These are phyloP conservation scores for Psilocybe azurescens DNA, from an alignment of 768 basidiomycete genomes.

Conservation along the genomic window DNA sequence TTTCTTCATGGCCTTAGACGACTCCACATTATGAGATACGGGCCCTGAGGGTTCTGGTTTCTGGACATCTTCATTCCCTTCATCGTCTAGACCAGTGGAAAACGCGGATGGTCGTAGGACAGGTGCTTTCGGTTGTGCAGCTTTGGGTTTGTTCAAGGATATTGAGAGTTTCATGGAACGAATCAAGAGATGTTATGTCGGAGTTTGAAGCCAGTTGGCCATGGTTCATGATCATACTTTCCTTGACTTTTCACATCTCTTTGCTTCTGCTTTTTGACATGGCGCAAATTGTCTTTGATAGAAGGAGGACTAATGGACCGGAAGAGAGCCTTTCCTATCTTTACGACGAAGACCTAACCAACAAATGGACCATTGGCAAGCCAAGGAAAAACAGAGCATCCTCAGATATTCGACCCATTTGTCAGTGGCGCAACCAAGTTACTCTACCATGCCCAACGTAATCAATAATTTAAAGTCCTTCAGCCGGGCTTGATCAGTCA, in stretches of 20 bases:
- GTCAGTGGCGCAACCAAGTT: slow-evolving; percentile 48
- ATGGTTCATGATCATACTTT: too few species aligned
- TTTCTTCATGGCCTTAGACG: slow-evolving; percentile 71
- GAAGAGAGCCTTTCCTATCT: slow-evolving; percentile 78
- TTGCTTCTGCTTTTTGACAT: slow-evolving; percentile 26
- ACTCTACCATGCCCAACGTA: slow-evolving; percentile 13
- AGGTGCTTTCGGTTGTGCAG: slow-evolving; percentile 46
- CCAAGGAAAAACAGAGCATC: slow-evolving; percentile 57
- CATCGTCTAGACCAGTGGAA: slow-evolving; percentile 68
- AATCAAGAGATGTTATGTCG: slow-evolving; percentile 29
- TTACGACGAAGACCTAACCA: slow-evolving; percentile 48
- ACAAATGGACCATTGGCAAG: slow-evolving; percentile 37
- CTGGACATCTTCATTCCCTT: slow-evolving; percentile 47
- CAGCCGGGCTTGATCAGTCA: slow-evolving; percentile 90
- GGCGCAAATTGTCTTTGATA: slow-evolving; percentile 72
- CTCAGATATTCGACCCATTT: slow-evolving; percentile 83
- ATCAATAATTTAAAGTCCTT: slow-evolving; percentile 60
- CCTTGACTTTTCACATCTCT: too few species aligned
- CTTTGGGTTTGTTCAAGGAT: slow-evolving; percentile 73
- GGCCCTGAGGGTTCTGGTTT: slow-evolving; percentile 55
- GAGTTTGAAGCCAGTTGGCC: slow-evolving; percentile 34
- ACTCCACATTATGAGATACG: slow-evolving; percentile 62
- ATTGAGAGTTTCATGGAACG: slow-evolving; percentile 86
- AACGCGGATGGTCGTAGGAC: slow-evolving; percentile 69
- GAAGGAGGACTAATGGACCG: slow-evolving; percentile 90